phyloP scores from a whole-genome alignment of 148 eudicot genomes.

The Cornus controversa region DNA sequence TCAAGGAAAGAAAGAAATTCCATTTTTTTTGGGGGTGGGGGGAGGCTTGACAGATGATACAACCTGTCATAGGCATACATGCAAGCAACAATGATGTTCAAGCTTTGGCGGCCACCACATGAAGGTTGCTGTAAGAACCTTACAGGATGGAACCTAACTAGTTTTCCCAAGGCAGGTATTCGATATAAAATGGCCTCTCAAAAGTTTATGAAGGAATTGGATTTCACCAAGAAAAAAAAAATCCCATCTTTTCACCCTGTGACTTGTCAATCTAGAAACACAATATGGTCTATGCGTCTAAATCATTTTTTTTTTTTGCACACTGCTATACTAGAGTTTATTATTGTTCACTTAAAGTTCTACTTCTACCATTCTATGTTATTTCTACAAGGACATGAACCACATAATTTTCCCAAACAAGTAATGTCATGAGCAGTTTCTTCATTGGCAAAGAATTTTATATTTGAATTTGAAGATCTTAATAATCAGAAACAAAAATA shows the following conservation, averaged over 20 bases:
- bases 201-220: background rate
- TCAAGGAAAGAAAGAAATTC: background rate
- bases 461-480: background rate
- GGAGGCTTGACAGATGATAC: background rate
- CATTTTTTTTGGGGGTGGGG: background rate
- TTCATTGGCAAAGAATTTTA: conserved; percentile 5
- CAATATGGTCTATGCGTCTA: no score
- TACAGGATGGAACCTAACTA: no score
- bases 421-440: background rate
- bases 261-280: background rate
- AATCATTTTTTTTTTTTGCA: no score
- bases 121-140: no score
- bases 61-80: background rate
- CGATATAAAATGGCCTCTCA: background rate
- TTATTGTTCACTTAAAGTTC: background rate
- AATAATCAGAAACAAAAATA: background rate
- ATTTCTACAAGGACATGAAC: background rate
- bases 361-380: background rate
- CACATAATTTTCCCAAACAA: background rate
- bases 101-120: no score
- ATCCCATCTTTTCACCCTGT: no score
- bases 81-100: background rate
- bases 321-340: background rate
- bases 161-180: no score
- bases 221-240: background rate